Evolutionary conservation across 108 stramenopile genomes (phyloP), one percentile per base, ranked within the genome.

Genomic region (Epipyxis sp.): DNA sequence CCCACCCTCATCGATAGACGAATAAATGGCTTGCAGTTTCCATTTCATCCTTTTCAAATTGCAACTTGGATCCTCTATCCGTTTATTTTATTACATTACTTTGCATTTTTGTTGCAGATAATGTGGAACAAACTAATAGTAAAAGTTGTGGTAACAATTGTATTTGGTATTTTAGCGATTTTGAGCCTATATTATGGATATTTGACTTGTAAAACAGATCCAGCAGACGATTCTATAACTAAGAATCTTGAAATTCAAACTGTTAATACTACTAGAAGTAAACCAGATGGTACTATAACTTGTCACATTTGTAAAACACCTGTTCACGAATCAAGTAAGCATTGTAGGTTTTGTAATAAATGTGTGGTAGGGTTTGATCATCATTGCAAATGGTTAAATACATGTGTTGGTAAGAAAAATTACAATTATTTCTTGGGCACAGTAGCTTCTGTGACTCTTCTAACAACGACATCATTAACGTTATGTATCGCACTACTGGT

Each of bases 301-400:
- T 65, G 61, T 32, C 34, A 65, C 25, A 32, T 65, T 10, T 65
- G 61, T 25, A 32, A 65, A 37, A 25, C 25, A 10, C 6, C 20
- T 65, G 61, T 65, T 65, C 61, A 81, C 45, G 71, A 80, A 32
- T 76, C 89, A 59, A 88, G 91, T 46, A 93, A 93, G 92, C 95
- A 96, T 72, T 96, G 95, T 88, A 91, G 93, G 77, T 94, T 88
- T 76, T 96, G 95, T 81, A 88, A 96, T 80, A 96, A 96, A 79
- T 96, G 95, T 82, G 92, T 94, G 27, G 77, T 80, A 59, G 78
- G 83, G n/a, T 96, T 96, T 79, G 95, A 96, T 82, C 95, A 96
- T 82, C 95, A 96, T 80, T 96, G 95, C 84, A 86, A 90, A 79
- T 96, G 93, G 94, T 91, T 96, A 76, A 94, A 96, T 59, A 93